Percentiles rank a stretch among this genome's conserved stretches.
Conservation (phyloP, 129 eudicot species). For the Chrysanthemum makinoi region DNA sequence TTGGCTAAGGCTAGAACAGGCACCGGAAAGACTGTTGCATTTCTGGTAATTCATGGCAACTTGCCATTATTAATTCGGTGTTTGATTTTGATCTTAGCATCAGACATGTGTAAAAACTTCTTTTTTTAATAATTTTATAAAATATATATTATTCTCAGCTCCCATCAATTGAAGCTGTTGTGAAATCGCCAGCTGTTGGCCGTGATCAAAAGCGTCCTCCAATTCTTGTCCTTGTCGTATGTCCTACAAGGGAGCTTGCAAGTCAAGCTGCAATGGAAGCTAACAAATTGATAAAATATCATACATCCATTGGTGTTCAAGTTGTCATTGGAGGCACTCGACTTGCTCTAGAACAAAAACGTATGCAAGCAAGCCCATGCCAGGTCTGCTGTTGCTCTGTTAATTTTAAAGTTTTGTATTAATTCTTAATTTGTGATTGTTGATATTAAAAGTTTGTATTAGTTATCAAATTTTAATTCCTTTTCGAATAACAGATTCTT, state of each 20-base stretch:
- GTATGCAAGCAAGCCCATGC: conserved; percentile 91
- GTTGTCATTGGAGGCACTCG: conserved; percentile 98
- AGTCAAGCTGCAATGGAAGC: conserved; percentile 97
- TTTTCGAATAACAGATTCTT: conserved; percentile 50
- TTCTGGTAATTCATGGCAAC: conserved; percentile 50
- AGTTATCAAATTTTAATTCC: too few relatives aligned
- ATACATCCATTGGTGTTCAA: conserved; percentile 91
- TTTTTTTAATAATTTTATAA: background rate
- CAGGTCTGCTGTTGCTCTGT: conserved; percentile 53
- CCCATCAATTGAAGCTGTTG: conserved; percentile 80
- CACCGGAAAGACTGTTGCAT: conserved; percentile 98
- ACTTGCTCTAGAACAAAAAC: conserved; percentile 87
- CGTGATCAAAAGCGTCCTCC: conserved; percentile 89
- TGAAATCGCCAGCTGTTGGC: conserved; percentile 52
- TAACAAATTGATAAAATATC: conserved; percentile 75
- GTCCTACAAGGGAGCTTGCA: conserved; percentile 99
- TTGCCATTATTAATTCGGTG: background rate
- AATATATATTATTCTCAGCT: conserved; percentile 55
- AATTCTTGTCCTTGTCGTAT: conserved; percentile 73
- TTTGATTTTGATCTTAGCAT: background rate
- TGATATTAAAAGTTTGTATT: too few relatives aligned
- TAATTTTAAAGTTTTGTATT: too few relatives aligned
- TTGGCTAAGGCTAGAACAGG: conserved; percentile 98
- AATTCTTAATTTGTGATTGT: too few relatives aligned
- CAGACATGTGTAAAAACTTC: background rate